Base-by-base conservation (phyloP, 2,329 filamentous ascomycete genomes). In the Coniochaeta sp. region DNA sequence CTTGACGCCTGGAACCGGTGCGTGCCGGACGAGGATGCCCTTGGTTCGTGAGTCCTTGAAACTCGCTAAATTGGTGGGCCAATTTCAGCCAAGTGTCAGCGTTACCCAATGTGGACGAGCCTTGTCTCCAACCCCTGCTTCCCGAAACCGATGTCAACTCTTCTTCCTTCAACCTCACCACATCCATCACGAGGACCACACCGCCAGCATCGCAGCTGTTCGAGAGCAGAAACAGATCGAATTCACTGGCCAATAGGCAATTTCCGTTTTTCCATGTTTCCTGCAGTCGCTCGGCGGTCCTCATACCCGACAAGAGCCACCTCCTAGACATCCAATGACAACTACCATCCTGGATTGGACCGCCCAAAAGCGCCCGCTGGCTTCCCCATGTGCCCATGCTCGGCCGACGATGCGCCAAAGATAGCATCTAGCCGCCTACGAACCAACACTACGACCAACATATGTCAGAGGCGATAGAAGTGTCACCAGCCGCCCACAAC, bases 71-170 rank as follows among this genome's bases (percentile, higher is more conserved):
- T 62, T 60, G 64, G 65, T 68, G 69, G 67, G 61, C 66, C 67
- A 74, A 75, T 73, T 71, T 78, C 73, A 71, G 64, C 61, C 65
- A 56, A 61, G 71, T 74, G 65, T 74, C 74, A 75, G 68, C 63
- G 63, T 65, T 69, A 68, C 55, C 61, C 59, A 8, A 30, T 58
- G 60, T 52, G 48, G 55, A 57, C 30, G 40, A 49, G 20, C 20
- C 38, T n/a, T 42, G 38, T 42, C 38, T 22, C 38, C 38, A 42
- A 42, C 38, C 38, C 53, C 42, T 52, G 58, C 52, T 53, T 56
- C 53, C 49, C 53, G 59, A 54, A 56, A 9, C n/a, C n/a, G n/a
- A n/a, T n/a, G n/a, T n/a, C n/a, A n/a, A n/a, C n/a, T n/a, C n/a
- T n/a, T n/a, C n/a, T n/a, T n/a, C n/a, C n/a, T n/a, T n/a, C n/a